Evolutionary conservation across 306 rosid species (phyloP), one percentile per base, ranked within the genome.

Genomic region (Gillenia trifoliata): DNA sequence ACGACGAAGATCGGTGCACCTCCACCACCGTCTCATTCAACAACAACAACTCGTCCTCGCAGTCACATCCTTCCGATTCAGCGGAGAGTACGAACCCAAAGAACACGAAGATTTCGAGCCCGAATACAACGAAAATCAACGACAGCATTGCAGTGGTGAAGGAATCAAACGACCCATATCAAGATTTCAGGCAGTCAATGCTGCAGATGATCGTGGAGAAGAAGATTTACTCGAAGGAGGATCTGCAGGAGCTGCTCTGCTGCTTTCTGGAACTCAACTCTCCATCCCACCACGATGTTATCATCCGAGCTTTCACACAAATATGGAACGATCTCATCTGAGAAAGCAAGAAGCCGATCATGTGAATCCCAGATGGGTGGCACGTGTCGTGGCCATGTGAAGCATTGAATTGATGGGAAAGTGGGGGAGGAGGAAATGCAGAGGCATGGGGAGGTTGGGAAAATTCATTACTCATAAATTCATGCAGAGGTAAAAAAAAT

Each of bases 251-350:
- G 73, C 88, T 88, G 66, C 87, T 88, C 3, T 60, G 76, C 41
- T 85, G 89, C 64, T 81, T 88, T 67, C 89, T 88, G 54, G 60
- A 68, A 13, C 87, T 89, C 16, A 89, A 89, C 23, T 80, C 84
- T 0, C 70, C 76, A 0, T 77, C 68, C 60, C 83, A 89, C 13
- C 88, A 83, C 64, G 66, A 55, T 0, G 57, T 87, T 23, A 89
- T 89, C 13, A 23, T 79, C 22, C 70, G 68, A 49, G 91, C 76
- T 34, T 89, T 87, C 84, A 60, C 63, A 16, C 80, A 81, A 45
- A 87, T 89, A 59, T 87, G 93, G 55, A 57, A 80, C 2, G 84
- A 85, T 12, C 84, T 84, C 0, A 71, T 88, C 25, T 75, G 83
- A 16, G 30, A 65, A 20, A 64, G 40, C 29, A 8, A 43, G 22